Conservation (phyloP, 2,329 filamentous ascomycete species). For the Remersonia thermophila region DNA sequence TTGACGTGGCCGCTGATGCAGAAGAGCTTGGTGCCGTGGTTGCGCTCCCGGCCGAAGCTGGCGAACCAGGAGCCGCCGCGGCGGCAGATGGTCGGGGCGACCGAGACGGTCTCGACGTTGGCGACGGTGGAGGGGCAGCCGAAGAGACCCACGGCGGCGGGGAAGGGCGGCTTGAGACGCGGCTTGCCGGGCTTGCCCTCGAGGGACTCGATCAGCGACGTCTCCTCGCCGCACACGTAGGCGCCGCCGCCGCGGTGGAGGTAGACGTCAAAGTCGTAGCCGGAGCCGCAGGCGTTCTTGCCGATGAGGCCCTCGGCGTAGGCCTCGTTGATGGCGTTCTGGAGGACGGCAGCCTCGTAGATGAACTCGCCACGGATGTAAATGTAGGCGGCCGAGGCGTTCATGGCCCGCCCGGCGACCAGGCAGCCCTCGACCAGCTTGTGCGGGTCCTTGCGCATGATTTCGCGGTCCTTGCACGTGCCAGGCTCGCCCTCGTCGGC, state of each 20-base stretch:
- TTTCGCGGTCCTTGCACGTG: conserved; percentile 98
- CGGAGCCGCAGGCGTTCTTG: conserved; percentile 93
- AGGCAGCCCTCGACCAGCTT: conserved; percentile 97
- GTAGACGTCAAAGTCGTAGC: conserved; percentile 96
- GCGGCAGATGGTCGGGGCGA: conserved; percentile 89
- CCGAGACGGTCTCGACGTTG: conserved; percentile 94
- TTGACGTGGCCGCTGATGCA: conserved; percentile 99
- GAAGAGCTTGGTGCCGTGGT: conserved; percentile 94
- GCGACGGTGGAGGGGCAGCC: conserved; percentile 96
- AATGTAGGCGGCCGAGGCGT: conserved; percentile 95
- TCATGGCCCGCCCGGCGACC: conserved; percentile 94
- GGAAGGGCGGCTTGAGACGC: conserved; percentile 96
- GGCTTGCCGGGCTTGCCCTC: conserved; percentile 99
- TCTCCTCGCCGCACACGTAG: conserved; percentile 97
- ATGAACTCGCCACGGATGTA: conserved; percentile 99
- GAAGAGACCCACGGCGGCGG: conserved; percentile 91
- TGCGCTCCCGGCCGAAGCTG: conserved; percentile 85
- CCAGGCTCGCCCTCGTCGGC: conserved; percentile 97
- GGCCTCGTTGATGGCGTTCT: conserved; percentile 93
- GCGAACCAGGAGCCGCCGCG: conserved; percentile 90
- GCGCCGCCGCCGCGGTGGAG: conserved; percentile 94
- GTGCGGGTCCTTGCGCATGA: conserved; percentile 99
- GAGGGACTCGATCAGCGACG: conserved; percentile 91
- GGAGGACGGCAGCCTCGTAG: conserved; percentile 84
- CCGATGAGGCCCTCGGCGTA: conserved; percentile 91